Conservation (phyloP, 192 early-diverging fungal species). For the Umbelopsis ramanniana region DNA sequence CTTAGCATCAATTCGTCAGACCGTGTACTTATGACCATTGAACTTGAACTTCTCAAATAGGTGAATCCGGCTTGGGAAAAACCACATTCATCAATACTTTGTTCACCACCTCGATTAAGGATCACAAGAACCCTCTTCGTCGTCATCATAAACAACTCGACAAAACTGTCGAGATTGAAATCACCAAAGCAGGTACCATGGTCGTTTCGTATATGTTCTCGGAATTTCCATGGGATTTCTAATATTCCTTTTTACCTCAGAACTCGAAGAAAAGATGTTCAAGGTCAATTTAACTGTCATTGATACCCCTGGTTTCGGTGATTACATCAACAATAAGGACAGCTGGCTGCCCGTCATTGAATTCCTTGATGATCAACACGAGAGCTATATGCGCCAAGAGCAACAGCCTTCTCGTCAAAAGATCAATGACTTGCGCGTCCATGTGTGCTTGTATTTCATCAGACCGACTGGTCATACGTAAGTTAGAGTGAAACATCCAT, state of each 20-base stretch:
- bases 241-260: conserved; percentile 35
- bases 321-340: conserved; percentile 96
- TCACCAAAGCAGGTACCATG: conserved; percentile 87
- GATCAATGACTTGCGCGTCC: conserved; percentile 93
- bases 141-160: conserved; percentile 93
- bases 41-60: conserved; percentile 42
- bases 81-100: conserved; percentile 98
- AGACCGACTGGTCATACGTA: conserved; percentile 94
- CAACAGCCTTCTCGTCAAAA: conserved; percentile 83
- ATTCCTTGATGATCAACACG: conserved; percentile 95
- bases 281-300: conserved; percentile 92
- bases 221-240: too few relatives aligned
- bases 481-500: conserved; percentile 14
- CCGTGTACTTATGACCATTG: background rate
- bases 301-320: conserved; percentile 98
- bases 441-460: conserved; percentile 96
- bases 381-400: conserved; percentile 91
- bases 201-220: background rate
- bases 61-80: conserved; percentile 96
- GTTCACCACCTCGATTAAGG: conserved; percentile 77
- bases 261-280: conserved; percentile 96
- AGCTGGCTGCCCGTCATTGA: conserved; percentile 97
- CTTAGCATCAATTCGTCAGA: background rate
- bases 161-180: conserved; percentile 97
- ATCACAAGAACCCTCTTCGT: conserved; percentile 39